Evolutionary conservation across 2,329 filamentous ascomycete species (phyloP), one percentile per base, ranked within the genome.

Genomic region (Monosporascus sp.): DNA sequence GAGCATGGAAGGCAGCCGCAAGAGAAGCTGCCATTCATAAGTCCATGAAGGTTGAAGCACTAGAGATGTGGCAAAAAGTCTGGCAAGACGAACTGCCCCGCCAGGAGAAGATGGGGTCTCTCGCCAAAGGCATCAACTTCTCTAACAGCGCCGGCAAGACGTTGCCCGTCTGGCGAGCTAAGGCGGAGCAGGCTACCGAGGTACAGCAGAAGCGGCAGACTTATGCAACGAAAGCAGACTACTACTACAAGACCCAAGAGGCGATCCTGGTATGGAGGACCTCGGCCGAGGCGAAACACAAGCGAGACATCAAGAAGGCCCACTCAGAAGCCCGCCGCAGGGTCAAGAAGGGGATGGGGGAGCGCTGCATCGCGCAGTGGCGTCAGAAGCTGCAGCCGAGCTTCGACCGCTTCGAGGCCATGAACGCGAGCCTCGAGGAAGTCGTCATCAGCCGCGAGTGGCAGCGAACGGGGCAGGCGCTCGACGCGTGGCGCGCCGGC

Each of bases 331-430:
- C 65, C 17, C 66, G 66, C 22, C 66, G 66, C 15, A 55, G 61
- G 49, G 65, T 69, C 24, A 69, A 68, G 58, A 68, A 60, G 52
- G 60, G 60, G 4, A 67, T 68, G 64, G 66, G 66, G 9, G 57
- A 58, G 24, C 65, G 64, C 17, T 65, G 61, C 27, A 55, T 69
- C 24, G 58, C 53, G 22, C 52, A 60, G 50, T 69, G 66, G 66
- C 64, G 63, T 6, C 52, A 57, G 39, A 57, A 59, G 47, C 56
- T 67, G 2, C 58, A 59, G 37, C 56, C 61, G n/a, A 66, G 58
- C 45, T 54, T 60, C 50, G 55, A 61, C 48, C 63, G 59, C 37
- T 59, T 52, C 35, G 61, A 65, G 39, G 45, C 50, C 5, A 61
- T 68, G 64, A 58, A 68, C 49, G 53, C 51, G 2, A 55, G 51